phyloP scores from a whole-genome alignment of 1,284 basidiomycete genomes.

The Malassezia nana region DNA sequence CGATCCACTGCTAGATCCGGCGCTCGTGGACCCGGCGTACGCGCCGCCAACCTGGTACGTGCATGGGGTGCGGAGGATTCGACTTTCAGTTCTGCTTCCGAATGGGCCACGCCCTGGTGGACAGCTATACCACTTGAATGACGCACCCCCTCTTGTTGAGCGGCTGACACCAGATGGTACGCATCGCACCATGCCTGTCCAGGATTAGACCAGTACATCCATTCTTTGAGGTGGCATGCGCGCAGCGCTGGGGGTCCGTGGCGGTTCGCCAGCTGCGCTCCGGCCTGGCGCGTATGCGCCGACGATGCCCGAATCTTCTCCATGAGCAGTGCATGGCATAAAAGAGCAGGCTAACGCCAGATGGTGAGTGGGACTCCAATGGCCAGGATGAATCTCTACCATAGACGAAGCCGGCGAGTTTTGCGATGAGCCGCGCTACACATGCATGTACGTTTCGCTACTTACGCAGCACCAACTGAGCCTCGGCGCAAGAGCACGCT shows the following conservation, averaged over 20 bases:
- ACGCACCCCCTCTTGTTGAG: constrained; percentile 2
- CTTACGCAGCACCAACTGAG: constrained; percentile 19
- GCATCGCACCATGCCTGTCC: constrained; percentile 10
- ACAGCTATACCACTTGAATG: constrained; percentile 21
- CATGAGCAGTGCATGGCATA: constrained; percentile 9
- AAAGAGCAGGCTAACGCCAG: neutral
- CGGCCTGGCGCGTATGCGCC: neutral
- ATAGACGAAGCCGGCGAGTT: constrained; percentile 19
- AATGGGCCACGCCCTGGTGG: constrained; percentile 13
- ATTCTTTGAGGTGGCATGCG: constrained; percentile 17
- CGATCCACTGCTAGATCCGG: constrained; percentile 9
- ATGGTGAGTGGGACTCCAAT: neutral
- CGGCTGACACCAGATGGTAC: constrained; percentile 4
- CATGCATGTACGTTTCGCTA: constrained; percentile 15
- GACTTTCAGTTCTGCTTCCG: constrained; percentile 21
- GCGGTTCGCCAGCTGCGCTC: constrained; percentile 16
- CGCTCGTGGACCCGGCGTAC: constrained; percentile 8
- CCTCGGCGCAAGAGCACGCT: neutral
- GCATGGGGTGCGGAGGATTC: constrained; percentile 12
- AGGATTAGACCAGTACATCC: constrained; percentile 22
- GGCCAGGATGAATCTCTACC: constrained; percentile 16
- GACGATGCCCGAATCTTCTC: constrained; percentile 20
- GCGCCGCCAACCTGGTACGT: constrained; percentile 9
- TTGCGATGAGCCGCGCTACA: constrained; percentile 14
- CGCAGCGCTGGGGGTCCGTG: constrained; percentile 3